Conservation (phyloP, 306 rosid genomes). For the Quercus wislizeni region DNA sequence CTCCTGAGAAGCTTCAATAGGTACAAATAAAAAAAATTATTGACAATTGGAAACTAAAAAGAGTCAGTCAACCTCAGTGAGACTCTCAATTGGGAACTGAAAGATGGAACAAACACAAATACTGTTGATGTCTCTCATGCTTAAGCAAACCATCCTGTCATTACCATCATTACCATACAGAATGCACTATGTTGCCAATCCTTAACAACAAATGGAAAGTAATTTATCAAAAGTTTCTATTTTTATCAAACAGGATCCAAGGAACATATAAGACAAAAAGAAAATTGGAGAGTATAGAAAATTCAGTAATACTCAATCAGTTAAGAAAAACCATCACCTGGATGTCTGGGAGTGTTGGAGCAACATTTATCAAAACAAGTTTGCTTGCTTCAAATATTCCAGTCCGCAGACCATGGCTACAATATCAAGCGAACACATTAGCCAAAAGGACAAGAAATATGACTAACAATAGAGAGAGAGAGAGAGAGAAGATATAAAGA, state of each 20-base stretch:
- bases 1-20: not conserved
- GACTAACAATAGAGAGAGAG: slow-evolving; percentile 6
- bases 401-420: slow-evolving; percentile 97
- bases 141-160: not conserved
- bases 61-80: not conserved
- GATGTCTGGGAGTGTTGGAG: slow-evolving; percentile 88
- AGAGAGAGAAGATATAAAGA: slow-evolving; percentile 15
- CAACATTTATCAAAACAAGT: slow-evolving; percentile 74
- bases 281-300: not conserved
- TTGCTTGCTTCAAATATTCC: slow-evolving; percentile 97
- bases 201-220: not conserved
- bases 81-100: not conserved
- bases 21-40: not conserved
- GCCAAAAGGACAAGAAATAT: slow-evolving; percentile 17
- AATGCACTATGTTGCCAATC: not conserved
- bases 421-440: slow-evolving; percentile 39
- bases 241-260: slow-evolving; percentile 15
- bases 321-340: slow-evolving; percentile 53
- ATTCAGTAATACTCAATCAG: not conserved
- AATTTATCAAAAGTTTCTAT: not conserved
- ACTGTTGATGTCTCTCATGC: not conserved
- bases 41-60: not conserved
- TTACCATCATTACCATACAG: not conserved
- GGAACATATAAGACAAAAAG: slow-evolving; percentile 12
- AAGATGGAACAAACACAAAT: not conserved